Evolutionary conservation across 805 yeast genomes (phyloP).

Genomic region (Phaffomyces thermotolerans): DNA sequence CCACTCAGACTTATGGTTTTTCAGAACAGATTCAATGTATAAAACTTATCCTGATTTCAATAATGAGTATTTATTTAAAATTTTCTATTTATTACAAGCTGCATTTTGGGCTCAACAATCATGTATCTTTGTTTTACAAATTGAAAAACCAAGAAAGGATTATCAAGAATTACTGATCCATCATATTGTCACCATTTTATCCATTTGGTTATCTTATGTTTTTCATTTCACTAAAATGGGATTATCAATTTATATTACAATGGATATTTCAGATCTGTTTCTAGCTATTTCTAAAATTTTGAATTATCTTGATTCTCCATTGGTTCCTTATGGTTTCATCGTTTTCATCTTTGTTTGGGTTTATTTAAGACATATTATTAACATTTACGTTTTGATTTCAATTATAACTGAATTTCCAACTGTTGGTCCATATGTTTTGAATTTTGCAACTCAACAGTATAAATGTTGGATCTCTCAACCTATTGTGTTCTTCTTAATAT

Average conservation of each 20-base stretch:
- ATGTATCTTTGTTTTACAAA: slow-evolving; percentile 67
- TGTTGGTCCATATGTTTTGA: slow-evolving; percentile 72
- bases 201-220: slow-evolving; percentile 80
- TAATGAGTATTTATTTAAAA: slow-evolving; percentile 62
- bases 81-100: slow-evolving; percentile 86
- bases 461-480: slow-evolving; percentile 95
- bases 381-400: slow-evolving; percentile 75
- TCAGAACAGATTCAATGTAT: slow-evolving; percentile 79
- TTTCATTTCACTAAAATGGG: slow-evolving; percentile 98
- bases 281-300: slow-evolving; percentile 78
- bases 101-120: slow-evolving; percentile 98
- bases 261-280: slow-evolving; percentile 93
- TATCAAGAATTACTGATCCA: slow-evolving; percentile 86
- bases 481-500: slow-evolving; percentile 71
- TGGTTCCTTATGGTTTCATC: slow-evolving; percentile 58
- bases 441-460: slow-evolving; percentile 88
- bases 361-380: slow-evolving; percentile 82
- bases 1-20: slow-evolving; percentile 79
- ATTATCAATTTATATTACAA: slow-evolving; percentile 78
- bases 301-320: slow-evolving; percentile 68
- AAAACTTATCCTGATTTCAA: slow-evolving; percentile 74
- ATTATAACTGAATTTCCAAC: slow-evolving; percentile 79
- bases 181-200: slow-evolving; percentile 83
- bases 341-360: slow-evolving; percentile 74
- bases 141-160: slow-evolving; percentile 95